Conservation (phyloP, 345 rosid genomes). For the Salix dunnii region DNA sequence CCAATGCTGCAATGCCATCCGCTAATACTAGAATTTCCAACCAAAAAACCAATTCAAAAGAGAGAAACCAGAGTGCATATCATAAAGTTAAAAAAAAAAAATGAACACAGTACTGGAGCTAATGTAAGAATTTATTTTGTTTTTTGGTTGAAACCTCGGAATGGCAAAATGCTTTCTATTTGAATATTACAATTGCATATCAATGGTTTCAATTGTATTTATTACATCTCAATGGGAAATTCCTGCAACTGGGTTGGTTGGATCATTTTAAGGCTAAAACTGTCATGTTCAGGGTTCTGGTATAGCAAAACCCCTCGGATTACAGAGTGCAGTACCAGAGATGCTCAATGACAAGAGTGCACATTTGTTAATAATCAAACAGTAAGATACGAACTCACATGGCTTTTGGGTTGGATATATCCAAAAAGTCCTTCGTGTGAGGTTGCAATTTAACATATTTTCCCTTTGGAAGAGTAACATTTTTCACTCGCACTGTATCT, state of each 20-base stretch:
- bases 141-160: neutral
- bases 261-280: neutral
- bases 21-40: neutral
- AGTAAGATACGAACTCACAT: slow-evolving; percentile 51
- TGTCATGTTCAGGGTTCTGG: neutral
- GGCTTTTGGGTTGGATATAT: slow-evolving; percentile 96
- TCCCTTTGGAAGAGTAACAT: slow-evolving; percentile 95
- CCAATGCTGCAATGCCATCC: neutral
- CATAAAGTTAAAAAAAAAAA: neutral
- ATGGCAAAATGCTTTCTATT: neutral
- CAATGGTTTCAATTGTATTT: neutral
- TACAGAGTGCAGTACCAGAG: too few relatives aligned
- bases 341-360: too few relatives aligned
- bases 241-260: neutral
- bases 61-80: neutral
- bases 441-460: slow-evolving; percentile 94
- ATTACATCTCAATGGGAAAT: neutral
- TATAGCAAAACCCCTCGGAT: neutral
- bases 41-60: neutral
- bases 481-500: slow-evolving; percentile 77
- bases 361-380: neutral
- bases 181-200: neutral
- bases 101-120: neutral
- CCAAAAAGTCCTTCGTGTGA: slow-evolving; percentile 89
- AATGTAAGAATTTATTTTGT: neutral